Base-by-base conservation (phyloP, 1,139 yeast genomes). In the Torulaspora globosa region DNA sequence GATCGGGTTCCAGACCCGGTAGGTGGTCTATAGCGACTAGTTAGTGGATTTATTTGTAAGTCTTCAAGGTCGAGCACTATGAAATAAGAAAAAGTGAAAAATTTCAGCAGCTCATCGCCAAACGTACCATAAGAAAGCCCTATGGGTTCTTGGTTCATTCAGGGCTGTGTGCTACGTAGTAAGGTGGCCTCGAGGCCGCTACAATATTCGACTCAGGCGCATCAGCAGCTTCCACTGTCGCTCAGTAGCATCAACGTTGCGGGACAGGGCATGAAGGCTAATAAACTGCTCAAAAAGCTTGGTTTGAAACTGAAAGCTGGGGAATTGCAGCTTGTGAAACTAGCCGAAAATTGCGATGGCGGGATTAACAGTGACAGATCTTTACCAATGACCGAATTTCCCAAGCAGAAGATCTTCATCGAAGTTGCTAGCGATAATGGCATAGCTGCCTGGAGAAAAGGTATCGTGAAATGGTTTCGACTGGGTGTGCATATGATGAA, bases 361-460 rank as follows among this genome's bases (percentile, higher is more conserved):
- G 39, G 40, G 5, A 32, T 51, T 24, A 59, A 57, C 35, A 54
- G 58, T 4, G 41, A 46, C 28, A 52, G 46, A 24, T 49, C 56
- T 2, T 45, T 54, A 14, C 62, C 60, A 3, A 57, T 54, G 52
- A 52, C 55, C 5, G 41, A 16, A 18, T 50, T 52, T 19, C 60
- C 60, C 19, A 56, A 50, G 36, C 26, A 49, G 3, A 41, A 43
- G 31, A 55, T 59, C 30, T 52, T 52, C 28, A 35, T 38, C n/a
- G 49, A 53, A 24, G 58, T 58, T 5, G 18, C 26, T 27, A 40
- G 33, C 19, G 62, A 59, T 42, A 32, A 45, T 3, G 51, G 50
- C 24, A 50, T 62, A 8, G 56, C 55, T 4, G 36, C 41, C n/a
- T 63, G 67, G 67, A 55, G 66, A 31, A 57, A 53, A 29, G 52